phyloP scores from a whole-genome alignment of 2,329 filamentous ascomycete genomes.

The Aspergillus pseudonomiae region DNA sequence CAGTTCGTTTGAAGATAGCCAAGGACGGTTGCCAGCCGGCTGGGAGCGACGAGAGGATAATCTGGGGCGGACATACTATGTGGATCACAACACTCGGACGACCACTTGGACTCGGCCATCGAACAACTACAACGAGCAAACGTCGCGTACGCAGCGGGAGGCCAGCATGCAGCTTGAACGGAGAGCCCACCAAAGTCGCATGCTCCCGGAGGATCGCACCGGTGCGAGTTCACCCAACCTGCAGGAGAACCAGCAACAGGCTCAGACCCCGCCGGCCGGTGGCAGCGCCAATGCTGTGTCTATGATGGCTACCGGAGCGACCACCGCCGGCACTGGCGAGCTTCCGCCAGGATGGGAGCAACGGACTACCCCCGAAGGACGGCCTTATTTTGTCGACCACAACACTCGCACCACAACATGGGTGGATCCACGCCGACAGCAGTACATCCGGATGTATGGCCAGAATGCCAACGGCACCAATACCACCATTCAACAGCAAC shows the following conservation, averaged over 20 bases:
- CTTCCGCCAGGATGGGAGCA: conserved; percentile 96
- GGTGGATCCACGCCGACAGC: conserved; percentile 95
- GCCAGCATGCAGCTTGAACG: conserved; percentile 92
- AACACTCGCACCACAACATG: conserved; percentile 97
- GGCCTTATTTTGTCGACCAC: conserved; percentile 96
- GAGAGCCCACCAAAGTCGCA: conserved; percentile 90
- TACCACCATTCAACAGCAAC: conserved; percentile 92
- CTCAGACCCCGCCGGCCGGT: conserved; percentile 49
- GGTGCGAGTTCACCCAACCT: conserved; percentile 88
- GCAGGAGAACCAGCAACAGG: conserved; percentile 51
- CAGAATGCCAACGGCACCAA: conserved; percentile 74
- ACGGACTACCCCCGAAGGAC: conserved; percentile 89
- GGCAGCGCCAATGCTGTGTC: conserved; percentile 63
- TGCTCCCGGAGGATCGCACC: conserved; percentile 91
- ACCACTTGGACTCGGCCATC: conserved; percentile 95
- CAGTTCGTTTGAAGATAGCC: conserved; percentile 95
- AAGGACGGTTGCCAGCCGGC: conserved; percentile 85
- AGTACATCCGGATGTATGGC: conserved; percentile 98
- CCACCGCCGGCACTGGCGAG: conserved; percentile 91
- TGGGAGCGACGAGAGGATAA: conserved; percentile 98
- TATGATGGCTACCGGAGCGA: conserved; percentile 94
- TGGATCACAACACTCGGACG: conserved; percentile 94
- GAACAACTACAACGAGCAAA: conserved; percentile 72
- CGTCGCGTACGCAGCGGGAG: conserved; percentile 78
- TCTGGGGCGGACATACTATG: conserved; percentile 92